Conservation (phyloP, 306 rosid genomes). For the Rubus idaeus region DNA sequence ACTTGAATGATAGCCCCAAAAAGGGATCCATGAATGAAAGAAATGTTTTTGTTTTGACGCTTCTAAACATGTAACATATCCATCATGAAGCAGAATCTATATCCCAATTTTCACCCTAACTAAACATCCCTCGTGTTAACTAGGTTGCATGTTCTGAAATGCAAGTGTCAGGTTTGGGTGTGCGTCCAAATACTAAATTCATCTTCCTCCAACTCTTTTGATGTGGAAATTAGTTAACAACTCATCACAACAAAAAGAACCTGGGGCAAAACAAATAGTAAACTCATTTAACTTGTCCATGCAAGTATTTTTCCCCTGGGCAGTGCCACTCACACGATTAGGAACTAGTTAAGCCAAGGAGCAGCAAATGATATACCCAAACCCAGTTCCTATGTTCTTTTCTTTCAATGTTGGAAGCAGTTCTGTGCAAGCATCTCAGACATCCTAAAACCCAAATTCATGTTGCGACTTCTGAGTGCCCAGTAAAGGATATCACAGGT, state of each 20-base stretch:
- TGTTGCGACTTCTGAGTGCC: neutral
- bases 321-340: neutral
- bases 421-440: neutral
- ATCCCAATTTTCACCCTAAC: neutral
- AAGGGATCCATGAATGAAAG: neutral
- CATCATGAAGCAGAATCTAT: neutral
- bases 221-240: conserved; percentile 4
- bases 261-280: neutral
- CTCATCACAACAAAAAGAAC: neutral
- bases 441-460: neutral
- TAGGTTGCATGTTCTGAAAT: neutral
- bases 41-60: neutral
- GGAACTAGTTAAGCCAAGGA: neutral
- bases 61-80: neutral
- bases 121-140: neutral
- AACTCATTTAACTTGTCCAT: neutral
- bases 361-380: neutral
- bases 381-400: neutral
- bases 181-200: neutral
- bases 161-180: neutral
- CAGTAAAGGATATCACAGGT: neutral
- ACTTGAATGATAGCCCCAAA: neutral
- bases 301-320: neutral
- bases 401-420: neutral
- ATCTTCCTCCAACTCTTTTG: neutral